These are phyloP conservation scores for Orychophragmus violaceus DNA, from an alignment of 345 rosid species.

Conservation along the genomic window DNA sequence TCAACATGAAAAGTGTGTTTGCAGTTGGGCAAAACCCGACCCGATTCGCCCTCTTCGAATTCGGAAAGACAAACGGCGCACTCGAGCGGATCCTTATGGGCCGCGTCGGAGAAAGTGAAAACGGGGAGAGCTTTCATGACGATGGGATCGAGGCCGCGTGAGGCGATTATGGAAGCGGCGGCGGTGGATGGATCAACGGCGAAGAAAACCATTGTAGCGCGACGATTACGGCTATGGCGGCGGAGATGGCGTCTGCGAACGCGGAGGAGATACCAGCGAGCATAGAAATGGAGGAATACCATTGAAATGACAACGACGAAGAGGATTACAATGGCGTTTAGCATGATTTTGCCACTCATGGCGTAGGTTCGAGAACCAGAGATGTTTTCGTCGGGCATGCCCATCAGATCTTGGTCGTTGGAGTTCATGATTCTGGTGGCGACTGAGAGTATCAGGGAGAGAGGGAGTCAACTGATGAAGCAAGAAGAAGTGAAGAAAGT, in stretches of 20 bases:
- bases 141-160: conserved; percentile 54
- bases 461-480: conserved; percentile 21
- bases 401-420: conserved; percentile 1
- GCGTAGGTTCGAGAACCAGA: conserved; percentile 34
- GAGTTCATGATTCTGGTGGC: neutral
- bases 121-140: conserved; percentile 67
- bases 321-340: conserved; percentile 52
- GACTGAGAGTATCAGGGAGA: neutral
- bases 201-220: conserved; percentile 50
- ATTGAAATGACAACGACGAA: conserved; percentile 66
- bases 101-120: conserved; percentile 41
- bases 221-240: conserved; percentile 40
- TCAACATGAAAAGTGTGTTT: conserved; percentile 75
- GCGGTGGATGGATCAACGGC: too few relatives aligned
- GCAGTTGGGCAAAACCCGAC: conserved; percentile 74
- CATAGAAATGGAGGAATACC: conserved; percentile 71
- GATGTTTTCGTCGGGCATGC: neutral
- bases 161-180: conserved; percentile 7
- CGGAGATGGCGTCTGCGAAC: conserved; percentile 44
- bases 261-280: conserved; percentile 78
- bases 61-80: conserved; percentile 88
- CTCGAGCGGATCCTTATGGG: conserved; percentile 42
- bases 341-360: conserved; percentile 64
- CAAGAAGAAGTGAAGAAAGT: conserved; percentile 9
- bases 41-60: conserved; percentile 68